Evolutionary conservation across 1,284 basidiomycete species (phyloP).

Genomic region (Quambalaria eucalypti): DNA sequence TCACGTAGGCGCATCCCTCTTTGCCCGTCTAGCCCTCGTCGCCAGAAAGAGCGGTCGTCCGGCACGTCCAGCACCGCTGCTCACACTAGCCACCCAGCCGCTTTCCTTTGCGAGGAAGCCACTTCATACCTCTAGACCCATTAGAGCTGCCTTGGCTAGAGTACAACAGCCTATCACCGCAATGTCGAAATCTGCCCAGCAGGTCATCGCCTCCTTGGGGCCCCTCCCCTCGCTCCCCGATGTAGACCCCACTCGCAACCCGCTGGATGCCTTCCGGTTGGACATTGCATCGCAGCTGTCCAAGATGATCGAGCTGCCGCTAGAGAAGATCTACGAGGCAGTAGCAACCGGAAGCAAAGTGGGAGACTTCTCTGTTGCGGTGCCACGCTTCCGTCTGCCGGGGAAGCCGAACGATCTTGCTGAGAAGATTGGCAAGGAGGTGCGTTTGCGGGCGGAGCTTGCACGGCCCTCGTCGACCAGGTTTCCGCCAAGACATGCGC

Average conservation of each 20-base stretch:
- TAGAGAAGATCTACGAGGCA: conserved; percentile 63
- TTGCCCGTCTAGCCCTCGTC: too few relatives aligned
- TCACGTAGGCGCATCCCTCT: too few relatives aligned
- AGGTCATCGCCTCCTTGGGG: not conserved
- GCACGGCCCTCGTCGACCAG: not conserved
- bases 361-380: conserved; percentile 80
- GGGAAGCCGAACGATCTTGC: conserved; percentile 74
- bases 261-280: conserved; percentile 74
- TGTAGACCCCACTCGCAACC: conserved; percentile 61
- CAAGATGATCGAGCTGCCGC: conserved; percentile 56
- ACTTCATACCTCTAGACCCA: too few relatives aligned
- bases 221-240: conserved; percentile 31
- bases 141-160: too few relatives aligned
- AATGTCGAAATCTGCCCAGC: not conserved
- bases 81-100: too few relatives aligned
- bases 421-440: conserved; percentile 63
- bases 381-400: conserved; percentile 78
- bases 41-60: too few relatives aligned
- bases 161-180: not conserved
- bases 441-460: conserved; percentile 49
- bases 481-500: not conserved
- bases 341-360: conserved; percentile 80
- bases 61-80: too few relatives aligned
- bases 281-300: conserved; percentile 71
- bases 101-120: too few relatives aligned